Percentiles rank a stretch among this genome's conserved stretches.
These are phyloP conservation scores for Backusella australiensis DNA, from an alignment of 192 early-diverging fungal genomes.

Conservation along the genomic window DNA sequence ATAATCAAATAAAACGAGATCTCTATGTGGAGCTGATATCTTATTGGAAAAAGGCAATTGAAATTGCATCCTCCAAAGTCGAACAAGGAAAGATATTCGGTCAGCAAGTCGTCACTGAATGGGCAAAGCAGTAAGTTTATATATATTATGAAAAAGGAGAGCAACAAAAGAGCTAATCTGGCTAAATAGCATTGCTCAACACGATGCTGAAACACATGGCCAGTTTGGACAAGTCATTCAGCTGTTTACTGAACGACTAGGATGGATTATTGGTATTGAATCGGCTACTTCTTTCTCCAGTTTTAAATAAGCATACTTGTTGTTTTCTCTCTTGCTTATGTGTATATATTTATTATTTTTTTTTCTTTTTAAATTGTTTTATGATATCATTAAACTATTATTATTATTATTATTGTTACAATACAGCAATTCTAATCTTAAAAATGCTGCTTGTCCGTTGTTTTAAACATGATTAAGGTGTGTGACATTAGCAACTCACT, in stretches of 20 bases:
- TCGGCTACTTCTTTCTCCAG: neutral
- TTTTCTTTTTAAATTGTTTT: too few species aligned
- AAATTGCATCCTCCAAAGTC: slow-evolving; percentile 68
- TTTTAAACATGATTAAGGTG: too few species aligned
- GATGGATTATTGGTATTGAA: slow-evolving; percentile 72
- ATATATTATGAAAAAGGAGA: neutral
- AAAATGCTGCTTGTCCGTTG: too few species aligned
- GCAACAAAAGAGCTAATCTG: neutral
- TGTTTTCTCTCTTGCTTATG: neutral
- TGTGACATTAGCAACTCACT: too few species aligned
- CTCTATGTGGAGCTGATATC: slow-evolving; percentile 69
- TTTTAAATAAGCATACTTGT: neutral
- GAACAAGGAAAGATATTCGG: slow-evolving; percentile 87
- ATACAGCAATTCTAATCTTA: too few species aligned
- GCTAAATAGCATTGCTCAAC: slow-evolving; percentile 48
- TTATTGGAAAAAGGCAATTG: slow-evolving; percentile 77
- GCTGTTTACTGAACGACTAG: slow-evolving; percentile 58
- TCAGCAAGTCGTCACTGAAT: slow-evolving; percentile 76
- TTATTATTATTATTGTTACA: too few species aligned
- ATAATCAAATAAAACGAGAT: slow-evolving; percentile 61
- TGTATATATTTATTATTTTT: neutral
- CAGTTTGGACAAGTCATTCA: slow-evolving; percentile 58
- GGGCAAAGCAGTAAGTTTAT: slow-evolving; percentile 66
- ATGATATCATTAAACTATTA: neutral
- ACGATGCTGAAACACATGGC: slow-evolving; percentile 55